Percentiles rank a stretch among this genome's conserved stretches.
Evolutionary conservation across 208 protist species (phyloP).

Genomic region (Acanthamoeba quina): DNA sequence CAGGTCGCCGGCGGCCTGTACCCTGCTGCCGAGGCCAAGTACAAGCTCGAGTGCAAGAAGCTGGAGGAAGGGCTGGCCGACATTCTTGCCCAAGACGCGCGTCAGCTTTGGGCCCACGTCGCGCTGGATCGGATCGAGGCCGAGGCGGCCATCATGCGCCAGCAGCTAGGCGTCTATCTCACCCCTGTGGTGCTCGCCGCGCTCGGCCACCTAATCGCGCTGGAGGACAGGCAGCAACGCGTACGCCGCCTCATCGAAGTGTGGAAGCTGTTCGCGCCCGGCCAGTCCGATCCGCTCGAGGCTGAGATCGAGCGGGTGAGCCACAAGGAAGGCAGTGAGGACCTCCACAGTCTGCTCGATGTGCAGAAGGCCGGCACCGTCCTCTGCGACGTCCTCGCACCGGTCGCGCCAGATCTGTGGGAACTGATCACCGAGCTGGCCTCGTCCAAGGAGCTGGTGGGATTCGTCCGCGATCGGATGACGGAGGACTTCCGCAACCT

Average conservation of each 20-base stretch:
- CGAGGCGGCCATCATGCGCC: neutral
- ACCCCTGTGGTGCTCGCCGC: neutral
- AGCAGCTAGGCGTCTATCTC: neutral
- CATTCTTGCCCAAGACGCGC: neutral
- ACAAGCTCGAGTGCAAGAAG: neutral
- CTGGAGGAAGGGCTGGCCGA: neutral
- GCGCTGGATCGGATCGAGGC: neutral
- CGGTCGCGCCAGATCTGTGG: neutral
- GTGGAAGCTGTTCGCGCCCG: slow-evolving; percentile 13
- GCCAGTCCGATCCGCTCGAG: neutral
- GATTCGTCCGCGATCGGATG: slow-evolving; percentile 23
- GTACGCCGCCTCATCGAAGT: neutral
- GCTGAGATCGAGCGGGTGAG: too few relatives aligned
- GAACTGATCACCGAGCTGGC: neutral
- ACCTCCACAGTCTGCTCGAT: too few relatives aligned
- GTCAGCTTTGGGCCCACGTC: neutral
- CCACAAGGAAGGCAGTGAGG: too few relatives aligned
- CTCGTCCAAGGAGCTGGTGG: slow-evolving; percentile 16
- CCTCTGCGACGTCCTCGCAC: neutral
- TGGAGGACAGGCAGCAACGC: neutral
- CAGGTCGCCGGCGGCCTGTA: neutral
- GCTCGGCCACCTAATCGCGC: neutral
- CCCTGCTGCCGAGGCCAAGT: neutral
- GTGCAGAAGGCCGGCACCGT: too few relatives aligned
- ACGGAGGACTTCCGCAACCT: neutral